phyloP scores from a whole-genome alignment of 2,329 filamentous ascomycete genomes.

The Teratosphaeria destructans region DNA sequence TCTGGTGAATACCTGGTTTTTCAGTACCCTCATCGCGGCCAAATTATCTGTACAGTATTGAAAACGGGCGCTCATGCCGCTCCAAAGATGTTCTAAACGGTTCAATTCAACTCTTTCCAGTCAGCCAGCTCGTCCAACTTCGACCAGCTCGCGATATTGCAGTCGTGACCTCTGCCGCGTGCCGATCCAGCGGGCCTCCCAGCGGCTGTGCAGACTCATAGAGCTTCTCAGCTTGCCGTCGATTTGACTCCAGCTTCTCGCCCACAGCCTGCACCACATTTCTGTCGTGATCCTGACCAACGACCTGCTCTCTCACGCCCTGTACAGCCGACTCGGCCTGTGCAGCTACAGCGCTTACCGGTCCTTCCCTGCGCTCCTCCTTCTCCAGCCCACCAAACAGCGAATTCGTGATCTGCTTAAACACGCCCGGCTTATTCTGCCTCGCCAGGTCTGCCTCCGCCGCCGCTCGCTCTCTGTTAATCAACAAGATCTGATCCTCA shows the following conservation, averaged over 20 bases:
- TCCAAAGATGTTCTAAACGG: not conserved
- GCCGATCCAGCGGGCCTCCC: constrained; percentile 38
- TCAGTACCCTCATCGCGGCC: constrained; percentile 6
- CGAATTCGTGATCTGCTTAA: constrained; percentile 23
- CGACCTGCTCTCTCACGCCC: constrained; percentile 8
- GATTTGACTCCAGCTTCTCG: constrained; percentile 19
- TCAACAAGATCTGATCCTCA: constrained; percentile 41
- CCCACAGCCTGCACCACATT: constrained; percentile 25
- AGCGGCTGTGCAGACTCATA: constrained; percentile 15
- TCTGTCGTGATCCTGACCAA: constrained; percentile 10
- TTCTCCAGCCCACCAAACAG: constrained; percentile 25
- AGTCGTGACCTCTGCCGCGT: constrained; percentile 21
- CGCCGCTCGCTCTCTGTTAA: constrained; percentile 52
- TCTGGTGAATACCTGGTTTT: not conserved
- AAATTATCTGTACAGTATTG: not conserved
- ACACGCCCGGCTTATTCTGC: constrained; percentile 26
- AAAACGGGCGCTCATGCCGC: not conserved
- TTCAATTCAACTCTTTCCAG: constrained; percentile 21
- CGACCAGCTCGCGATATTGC: constrained; percentile 28
- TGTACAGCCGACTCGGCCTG: constrained; percentile 4
- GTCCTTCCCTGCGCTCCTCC: constrained; percentile 29
- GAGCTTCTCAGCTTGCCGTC: constrained; percentile 18
- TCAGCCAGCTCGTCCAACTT: constrained; percentile 38
- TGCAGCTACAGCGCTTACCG: constrained; percentile 18
- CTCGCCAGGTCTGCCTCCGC: constrained; percentile 42